Conservation (phyloP, 768 basidiomycete species). For the Calocybe cyanea region DNA sequence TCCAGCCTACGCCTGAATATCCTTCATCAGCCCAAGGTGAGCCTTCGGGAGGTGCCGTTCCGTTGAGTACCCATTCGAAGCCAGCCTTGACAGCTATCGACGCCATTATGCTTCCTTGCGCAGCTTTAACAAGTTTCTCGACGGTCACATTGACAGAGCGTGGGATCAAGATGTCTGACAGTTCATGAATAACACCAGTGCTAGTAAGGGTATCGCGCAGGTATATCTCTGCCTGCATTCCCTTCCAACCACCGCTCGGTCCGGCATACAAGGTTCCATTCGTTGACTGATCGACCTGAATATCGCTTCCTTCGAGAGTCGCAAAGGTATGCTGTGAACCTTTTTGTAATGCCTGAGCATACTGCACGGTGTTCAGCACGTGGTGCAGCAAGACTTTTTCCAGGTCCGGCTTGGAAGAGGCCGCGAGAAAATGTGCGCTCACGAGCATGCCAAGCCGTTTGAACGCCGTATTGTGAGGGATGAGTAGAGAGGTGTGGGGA, state of each 20-base stretch:
- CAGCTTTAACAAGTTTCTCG: slow-evolving; percentile 87
- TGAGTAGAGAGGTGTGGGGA: slow-evolving; percentile 75
- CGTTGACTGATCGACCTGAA: slow-evolving; percentile 60
- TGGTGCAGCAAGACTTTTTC: slow-evolving; percentile 88
- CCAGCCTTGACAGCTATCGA: slow-evolving; percentile 81
- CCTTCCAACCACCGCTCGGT: slow-evolving; percentile 77
- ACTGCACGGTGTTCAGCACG: slow-evolving; percentile 71
- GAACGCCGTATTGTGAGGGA: slow-evolving; percentile 91
- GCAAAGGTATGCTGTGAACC: slow-evolving; percentile 71
- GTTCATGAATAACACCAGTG: slow-evolving; percentile 88
- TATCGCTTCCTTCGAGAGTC: slow-evolving; percentile 82
- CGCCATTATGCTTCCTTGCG: slow-evolving; percentile 85
- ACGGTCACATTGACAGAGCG: slow-evolving; percentile 81
- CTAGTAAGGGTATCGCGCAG: slow-evolving; percentile 72
- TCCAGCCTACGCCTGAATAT: slow-evolving; percentile 65
- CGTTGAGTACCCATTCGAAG: slow-evolving; percentile 88
- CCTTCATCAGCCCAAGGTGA: slow-evolving; percentile 58
- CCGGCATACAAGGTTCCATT: slow-evolving; percentile 52
- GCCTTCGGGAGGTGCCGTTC: slow-evolving; percentile 70
- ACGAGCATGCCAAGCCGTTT: slow-evolving; percentile 78
- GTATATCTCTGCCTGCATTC: slow-evolving; percentile 56
- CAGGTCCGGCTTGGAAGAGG: slow-evolving; percentile 76
- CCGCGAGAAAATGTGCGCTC: slow-evolving; percentile 78
- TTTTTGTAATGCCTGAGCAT: slow-evolving; percentile 54
- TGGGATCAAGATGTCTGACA: slow-evolving; percentile 83